phyloP scores from a whole-genome alignment of 257 asterid species.

The Solanum chaucha region DNA sequence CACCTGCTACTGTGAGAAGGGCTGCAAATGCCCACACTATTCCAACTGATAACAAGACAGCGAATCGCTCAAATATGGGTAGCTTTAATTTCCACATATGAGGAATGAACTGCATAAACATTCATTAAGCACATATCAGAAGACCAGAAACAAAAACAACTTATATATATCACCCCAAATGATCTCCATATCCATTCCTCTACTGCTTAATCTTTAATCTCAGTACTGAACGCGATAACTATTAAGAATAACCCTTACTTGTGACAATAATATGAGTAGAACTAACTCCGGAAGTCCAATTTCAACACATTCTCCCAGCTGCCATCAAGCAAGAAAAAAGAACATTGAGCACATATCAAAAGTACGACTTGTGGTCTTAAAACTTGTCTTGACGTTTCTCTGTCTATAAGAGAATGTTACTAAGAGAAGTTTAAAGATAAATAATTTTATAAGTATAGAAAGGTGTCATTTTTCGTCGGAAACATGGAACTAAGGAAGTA shows the following conservation, averaged over 20 bases:
- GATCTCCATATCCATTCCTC: background rate
- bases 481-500: background rate
- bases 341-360: background rate
- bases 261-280: slow-evolving; percentile 27
- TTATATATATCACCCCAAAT: background rate
- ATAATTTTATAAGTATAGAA: background rate
- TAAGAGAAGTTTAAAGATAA: background rate
- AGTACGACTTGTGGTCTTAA: background rate
- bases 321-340: background rate
- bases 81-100: slow-evolving; percentile 29
- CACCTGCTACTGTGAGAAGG: slow-evolving; percentile 26
- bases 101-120: slow-evolving; percentile 57
- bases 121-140: background rate
- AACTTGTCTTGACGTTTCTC: background rate
- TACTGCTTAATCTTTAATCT: background rate
- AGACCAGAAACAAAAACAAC: background rate
- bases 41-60: slow-evolving; percentile 71
- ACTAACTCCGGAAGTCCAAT: slow-evolving; percentile 36
- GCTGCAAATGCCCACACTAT: slow-evolving; percentile 93
- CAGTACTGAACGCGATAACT: background rate
- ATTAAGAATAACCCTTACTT: slow-evolving; percentile 2
- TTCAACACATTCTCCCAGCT: slow-evolving; percentile 38
- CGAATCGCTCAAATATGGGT: slow-evolving; percentile 50
- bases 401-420: background rate
- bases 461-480: background rate